Percentiles rank a stretch among this genome's conserved stretches.
These are phyloP conservation scores for Echeveria elegans DNA, from an alignment of 164 flowering plant genomes.

Conservation along the genomic window DNA sequence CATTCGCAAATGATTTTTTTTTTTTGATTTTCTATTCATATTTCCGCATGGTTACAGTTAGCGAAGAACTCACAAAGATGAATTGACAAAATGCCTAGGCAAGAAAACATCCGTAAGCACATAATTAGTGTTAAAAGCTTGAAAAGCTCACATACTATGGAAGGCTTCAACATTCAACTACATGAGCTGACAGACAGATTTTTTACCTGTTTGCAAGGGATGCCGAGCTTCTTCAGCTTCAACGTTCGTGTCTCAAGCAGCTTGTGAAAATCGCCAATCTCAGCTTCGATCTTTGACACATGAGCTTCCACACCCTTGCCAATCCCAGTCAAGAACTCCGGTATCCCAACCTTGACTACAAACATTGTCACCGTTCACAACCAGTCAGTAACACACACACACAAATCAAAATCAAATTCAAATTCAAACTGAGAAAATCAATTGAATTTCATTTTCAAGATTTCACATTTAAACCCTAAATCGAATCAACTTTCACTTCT, in stretches of 20 bases:
- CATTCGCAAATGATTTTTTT: too few species aligned
- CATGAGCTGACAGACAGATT: not conserved
- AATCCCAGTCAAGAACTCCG: conserved; percentile 74
- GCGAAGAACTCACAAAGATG: too few species aligned
- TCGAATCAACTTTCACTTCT: too few species aligned
- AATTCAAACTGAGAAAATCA: not conserved
- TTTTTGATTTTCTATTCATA: too few species aligned
- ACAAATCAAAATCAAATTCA: not conserved
- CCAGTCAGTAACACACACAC: conserved; percentile 1
- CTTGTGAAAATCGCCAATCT: conserved; percentile 74
- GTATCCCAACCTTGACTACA: conserved; percentile 86
- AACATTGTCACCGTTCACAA: not conserved
- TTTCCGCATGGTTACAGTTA: too few species aligned
- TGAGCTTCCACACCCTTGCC: conserved; percentile 79
- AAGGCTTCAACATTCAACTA: not conserved
- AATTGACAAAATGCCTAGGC: too few species aligned
- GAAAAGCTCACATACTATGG: not conserved
- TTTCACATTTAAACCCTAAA: not conserved
- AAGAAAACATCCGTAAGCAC: not conserved
- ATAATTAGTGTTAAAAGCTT: not conserved
- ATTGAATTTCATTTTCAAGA: not conserved
- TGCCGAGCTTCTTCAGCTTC: conserved; percentile 75
- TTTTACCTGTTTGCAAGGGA: conserved; percentile 79
- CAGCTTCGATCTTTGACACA: conserved; percentile 63
- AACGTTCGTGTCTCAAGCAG: conserved; percentile 77